These are phyloP conservation scores for Lactarius deliciosus DNA, from an alignment of 768 basidiomycete species.

Conservation along the genomic window DNA sequence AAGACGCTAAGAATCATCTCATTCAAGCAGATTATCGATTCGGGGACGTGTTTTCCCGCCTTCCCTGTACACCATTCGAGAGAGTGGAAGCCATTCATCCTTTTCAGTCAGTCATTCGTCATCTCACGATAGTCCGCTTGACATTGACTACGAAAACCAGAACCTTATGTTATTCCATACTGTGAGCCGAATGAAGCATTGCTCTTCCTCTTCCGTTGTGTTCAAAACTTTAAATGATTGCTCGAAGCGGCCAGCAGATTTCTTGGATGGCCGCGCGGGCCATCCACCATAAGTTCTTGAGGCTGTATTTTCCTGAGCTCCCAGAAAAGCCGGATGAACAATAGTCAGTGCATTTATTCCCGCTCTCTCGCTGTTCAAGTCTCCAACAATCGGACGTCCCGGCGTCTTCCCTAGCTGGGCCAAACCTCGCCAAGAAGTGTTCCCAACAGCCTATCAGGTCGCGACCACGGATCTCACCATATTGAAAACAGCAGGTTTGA, in stretches of 20 bases:
- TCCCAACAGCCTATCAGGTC: conserved; percentile 73
- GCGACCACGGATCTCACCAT: conserved; percentile 54
- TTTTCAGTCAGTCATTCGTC: conserved; percentile 55
- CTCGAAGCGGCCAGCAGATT: conserved; percentile 71
- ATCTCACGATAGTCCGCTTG: not conserved
- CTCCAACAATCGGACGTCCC: conserved; percentile 10
- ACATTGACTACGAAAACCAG: conserved; percentile 36
- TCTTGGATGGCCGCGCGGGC: conserved; percentile 86
- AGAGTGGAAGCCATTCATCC: conserved; percentile 75
- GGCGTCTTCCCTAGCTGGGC: conserved; percentile 13
- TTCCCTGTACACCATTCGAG: conserved; percentile 77
- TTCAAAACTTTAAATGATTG: not conserved
- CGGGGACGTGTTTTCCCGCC: conserved; percentile 57
- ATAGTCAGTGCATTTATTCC: conserved; percentile 38
- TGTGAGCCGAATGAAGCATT: conserved; percentile 44
- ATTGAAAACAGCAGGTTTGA: conserved; percentile 74
- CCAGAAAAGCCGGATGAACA: conserved; percentile 65
- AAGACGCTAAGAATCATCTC: conserved; percentile 72
- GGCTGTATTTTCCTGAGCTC: conserved; percentile 69
- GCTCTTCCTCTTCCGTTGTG: not conserved
- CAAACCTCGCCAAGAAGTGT: conserved; percentile 38
- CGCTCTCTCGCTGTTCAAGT: conserved; percentile 14
- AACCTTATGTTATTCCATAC: conserved; percentile 68
- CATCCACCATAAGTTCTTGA: conserved; percentile 75
- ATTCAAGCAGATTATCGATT: conserved; percentile 69